These are phyloP conservation scores for Vachellia collinsii DNA, from an alignment of 306 rosid species.

Conservation along the genomic window DNA sequence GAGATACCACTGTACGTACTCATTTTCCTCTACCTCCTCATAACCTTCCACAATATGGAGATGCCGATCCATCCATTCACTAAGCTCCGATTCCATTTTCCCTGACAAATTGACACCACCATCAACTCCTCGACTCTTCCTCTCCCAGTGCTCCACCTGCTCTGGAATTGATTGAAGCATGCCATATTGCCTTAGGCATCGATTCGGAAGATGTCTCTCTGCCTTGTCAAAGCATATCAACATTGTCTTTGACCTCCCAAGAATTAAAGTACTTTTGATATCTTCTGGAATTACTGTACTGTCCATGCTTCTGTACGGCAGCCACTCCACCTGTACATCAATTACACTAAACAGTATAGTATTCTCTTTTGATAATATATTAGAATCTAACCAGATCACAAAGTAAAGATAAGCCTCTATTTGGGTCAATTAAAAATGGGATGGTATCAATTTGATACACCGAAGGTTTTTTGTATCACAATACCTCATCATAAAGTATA, in stretches of 20 bases:
- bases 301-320: slow-evolving; percentile 5
- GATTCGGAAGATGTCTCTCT: slow-evolving; percentile 20
- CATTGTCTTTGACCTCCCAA: slow-evolving; percentile 24
- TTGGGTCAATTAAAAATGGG: neutral
- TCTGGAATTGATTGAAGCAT: slow-evolving; percentile 18
- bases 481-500: neutral
- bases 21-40: neutral
- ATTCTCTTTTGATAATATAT: neutral
- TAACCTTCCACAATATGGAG: slow-evolving; percentile 11
- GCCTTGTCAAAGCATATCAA: slow-evolving; percentile 25
- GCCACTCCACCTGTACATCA: slow-evolving; percentile 21
- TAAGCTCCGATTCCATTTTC: slow-evolving; percentile 16
- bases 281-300: slow-evolving; percentile 16
- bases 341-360: neutral
- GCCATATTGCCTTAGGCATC: slow-evolving; percentile 25
- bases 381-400: neutral
- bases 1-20: slow-evolving; percentile 13
- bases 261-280: slow-evolving; percentile 7
- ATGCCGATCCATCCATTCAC: slow-evolving; percentile 23
- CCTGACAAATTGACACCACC: slow-evolving; percentile 17
- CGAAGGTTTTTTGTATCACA: neutral
- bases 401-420: neutral
- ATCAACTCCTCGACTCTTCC: slow-evolving; percentile 26
- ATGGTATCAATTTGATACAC: neutral
- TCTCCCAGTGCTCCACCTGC: slow-evolving; percentile 14